A percentile compares a stretch with the other conserved stretches of the same genome.
phyloP scores from a whole-genome alignment of 129 eudicot genomes.

The Tagetes erecta region DNA sequence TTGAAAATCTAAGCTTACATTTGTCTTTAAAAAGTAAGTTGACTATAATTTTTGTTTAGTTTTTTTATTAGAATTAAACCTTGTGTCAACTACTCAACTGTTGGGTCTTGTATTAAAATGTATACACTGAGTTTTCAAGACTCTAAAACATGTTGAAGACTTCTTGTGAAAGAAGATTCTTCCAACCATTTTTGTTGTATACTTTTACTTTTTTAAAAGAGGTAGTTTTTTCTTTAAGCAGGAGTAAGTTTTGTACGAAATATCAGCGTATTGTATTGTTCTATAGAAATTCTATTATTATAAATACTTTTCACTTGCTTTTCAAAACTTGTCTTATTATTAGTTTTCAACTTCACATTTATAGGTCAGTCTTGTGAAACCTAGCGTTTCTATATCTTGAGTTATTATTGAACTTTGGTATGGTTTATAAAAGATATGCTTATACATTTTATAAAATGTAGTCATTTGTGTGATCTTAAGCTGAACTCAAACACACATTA shows the following conservation, averaged over 20 bases:
- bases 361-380: background rate
- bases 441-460: background rate
- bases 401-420: background rate
- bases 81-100: background rate
- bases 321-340: too few relatives aligned
- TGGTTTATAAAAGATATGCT: background rate
- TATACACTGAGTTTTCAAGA: background rate
- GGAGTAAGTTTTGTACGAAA: background rate
- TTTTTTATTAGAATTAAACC: background rate
- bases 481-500: background rate
- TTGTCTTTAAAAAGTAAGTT: background rate
- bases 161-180: background rate
- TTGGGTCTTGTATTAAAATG: background rate
- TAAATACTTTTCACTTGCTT: background rate
- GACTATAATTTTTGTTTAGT: slow-evolving; percentile 1
- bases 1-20: background rate
- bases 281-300: background rate
- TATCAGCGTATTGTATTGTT: background rate
- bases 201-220: background rate
- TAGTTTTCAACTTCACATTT: background rate
- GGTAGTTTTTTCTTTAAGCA: background rate
- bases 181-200: background rate
- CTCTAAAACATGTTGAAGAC: background rate
- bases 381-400: background rate
- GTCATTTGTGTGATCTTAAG: background rate